Percentiles rank a stretch among this genome's conserved stretches.
phyloP scores from a whole-genome alignment of 805 yeast genomes.

The Geotrichum ghanense region DNA sequence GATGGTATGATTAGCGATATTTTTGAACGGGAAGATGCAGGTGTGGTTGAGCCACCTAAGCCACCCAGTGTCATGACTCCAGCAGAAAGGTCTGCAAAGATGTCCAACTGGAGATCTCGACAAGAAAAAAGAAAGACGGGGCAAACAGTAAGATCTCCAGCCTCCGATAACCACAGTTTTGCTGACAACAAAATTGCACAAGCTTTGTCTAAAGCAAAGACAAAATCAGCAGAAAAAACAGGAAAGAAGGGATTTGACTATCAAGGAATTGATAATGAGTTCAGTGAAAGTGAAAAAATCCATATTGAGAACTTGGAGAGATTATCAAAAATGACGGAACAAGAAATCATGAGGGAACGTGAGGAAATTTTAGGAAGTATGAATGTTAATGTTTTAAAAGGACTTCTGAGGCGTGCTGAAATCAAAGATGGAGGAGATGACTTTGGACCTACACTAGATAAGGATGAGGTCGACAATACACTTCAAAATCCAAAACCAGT shows the following conservation, averaged over 20 bases:
- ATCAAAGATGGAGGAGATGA: slow-evolving; percentile 27
- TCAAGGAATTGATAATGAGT: slow-evolving; percentile 11
- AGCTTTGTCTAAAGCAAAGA: not conserved
- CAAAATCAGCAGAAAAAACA: not conserved
- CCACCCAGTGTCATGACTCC: not conserved
- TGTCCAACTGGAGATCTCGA: slow-evolving; percentile 2
- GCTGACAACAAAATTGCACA: not conserved
- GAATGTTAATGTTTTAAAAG: slow-evolving; percentile 55
- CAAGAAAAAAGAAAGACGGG: not conserved
- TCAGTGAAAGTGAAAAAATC: slow-evolving; percentile 60
- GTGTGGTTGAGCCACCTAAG: not conserved
- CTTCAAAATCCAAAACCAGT: not conserved
- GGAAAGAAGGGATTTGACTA: not conserved
- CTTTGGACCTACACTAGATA: slow-evolving; percentile 4
- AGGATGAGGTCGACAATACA: slow-evolving; percentile 4
- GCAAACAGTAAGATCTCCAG: not conserved
- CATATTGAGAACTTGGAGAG: slow-evolving; percentile 63
- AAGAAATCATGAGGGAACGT: slow-evolving; percentile 52
- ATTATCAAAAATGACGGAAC: slow-evolving; percentile 49
- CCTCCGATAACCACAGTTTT: not conserved
- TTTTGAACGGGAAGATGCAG: slow-evolving; percentile 32
- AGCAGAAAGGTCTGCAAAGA: not conserved
- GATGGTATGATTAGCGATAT: slow-evolving; percentile 49
- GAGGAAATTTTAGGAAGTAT: slow-evolving; percentile 55
- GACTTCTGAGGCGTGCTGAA: slow-evolving; percentile 31